A percentile compares a stretch with the other conserved stretches of the same genome.
phyloP scores from a whole-genome alignment of 805 yeast genomes.

The Sugiyamaella valdiviana region DNA sequence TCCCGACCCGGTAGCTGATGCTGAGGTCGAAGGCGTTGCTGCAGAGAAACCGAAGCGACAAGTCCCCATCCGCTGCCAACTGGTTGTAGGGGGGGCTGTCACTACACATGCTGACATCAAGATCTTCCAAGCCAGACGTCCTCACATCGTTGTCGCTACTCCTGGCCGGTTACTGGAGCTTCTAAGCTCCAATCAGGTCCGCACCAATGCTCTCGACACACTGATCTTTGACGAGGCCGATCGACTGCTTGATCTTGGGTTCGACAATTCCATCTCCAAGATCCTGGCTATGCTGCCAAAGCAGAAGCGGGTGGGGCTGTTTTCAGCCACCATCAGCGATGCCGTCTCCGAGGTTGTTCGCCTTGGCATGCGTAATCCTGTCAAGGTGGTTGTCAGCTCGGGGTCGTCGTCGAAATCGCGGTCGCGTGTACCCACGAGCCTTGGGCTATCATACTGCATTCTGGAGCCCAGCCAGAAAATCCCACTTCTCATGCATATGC shows the following conservation, averaged over 20 bases:
- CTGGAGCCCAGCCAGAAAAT: slow-evolving; percentile 58
- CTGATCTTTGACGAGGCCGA: slow-evolving; percentile 92
- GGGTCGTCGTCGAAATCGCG: slow-evolving; percentile 21
- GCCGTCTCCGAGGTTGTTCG: slow-evolving; percentile 75
- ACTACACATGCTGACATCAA: slow-evolving; percentile 61
- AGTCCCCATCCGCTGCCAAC: slow-evolving; percentile 26
- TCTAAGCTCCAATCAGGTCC: slow-evolving; percentile 48
- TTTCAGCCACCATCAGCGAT: slow-evolving; percentile 85
- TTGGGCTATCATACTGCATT: slow-evolving; percentile 55
- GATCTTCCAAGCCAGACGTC: slow-evolving; percentile 44
- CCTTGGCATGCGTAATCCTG: slow-evolving; percentile 91
- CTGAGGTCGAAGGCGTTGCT: background rate
- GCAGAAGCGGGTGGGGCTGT: slow-evolving; percentile 88
- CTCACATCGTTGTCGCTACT: slow-evolving; percentile 81
- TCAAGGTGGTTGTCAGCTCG: slow-evolving; percentile 66
- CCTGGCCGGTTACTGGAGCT: slow-evolving; percentile 87
- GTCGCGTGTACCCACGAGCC: slow-evolving; percentile 50
- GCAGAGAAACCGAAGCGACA: slow-evolving; percentile 6
- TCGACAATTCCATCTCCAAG: slow-evolving; percentile 58
- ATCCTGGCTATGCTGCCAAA: slow-evolving; percentile 71
- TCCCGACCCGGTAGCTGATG: slow-evolving; percentile 43
- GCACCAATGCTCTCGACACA: slow-evolving; percentile 59
- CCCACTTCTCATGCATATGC: slow-evolving; percentile 47
- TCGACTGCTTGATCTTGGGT: slow-evolving; percentile 74
- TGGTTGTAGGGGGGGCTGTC: slow-evolving; percentile 37